Conservation (phyloP, 306 rosid species). For the Chamaecrista fasciculata region DNA sequence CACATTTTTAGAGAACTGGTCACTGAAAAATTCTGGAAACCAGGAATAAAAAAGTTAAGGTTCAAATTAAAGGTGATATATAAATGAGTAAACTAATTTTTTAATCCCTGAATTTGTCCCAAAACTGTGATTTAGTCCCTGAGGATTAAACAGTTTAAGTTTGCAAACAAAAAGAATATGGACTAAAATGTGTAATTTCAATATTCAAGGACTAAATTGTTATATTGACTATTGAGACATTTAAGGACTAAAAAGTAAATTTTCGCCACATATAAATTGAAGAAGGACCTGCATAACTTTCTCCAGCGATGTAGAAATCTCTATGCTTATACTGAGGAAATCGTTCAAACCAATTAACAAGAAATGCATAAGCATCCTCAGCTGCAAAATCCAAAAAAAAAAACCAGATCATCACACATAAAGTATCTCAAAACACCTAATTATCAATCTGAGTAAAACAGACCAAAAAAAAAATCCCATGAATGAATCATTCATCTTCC, state of each 20-base stretch:
- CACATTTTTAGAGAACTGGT: slow-evolving; percentile 12
- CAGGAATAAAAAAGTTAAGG: not conserved
- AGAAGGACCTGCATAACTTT: slow-evolving; percentile 91
- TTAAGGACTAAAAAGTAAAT: too few species aligned
- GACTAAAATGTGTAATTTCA: too few species aligned
- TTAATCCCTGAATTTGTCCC: too few species aligned
- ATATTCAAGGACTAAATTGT: too few species aligned
- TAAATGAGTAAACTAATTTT: too few species aligned
- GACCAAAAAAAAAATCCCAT: slow-evolving; percentile 11
- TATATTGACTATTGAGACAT: too few species aligned
- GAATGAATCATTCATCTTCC: slow-evolving; percentile 12
- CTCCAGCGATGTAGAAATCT: slow-evolving; percentile 92
- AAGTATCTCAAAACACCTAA: slow-evolving; percentile 6
- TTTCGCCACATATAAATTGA: too few species aligned
- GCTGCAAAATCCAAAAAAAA: slow-evolving; percentile 56
- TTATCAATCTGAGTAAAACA: slow-evolving; percentile 2
- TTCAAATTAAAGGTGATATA: not conserved
- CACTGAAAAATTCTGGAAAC: not conserved
- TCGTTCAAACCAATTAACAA: slow-evolving; percentile 90
- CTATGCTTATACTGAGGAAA: slow-evolving; percentile 91
- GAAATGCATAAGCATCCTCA: slow-evolving; percentile 78
- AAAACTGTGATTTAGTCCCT: too few species aligned
- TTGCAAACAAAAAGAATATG: too few species aligned
- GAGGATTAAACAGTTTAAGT: too few species aligned
- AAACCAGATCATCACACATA: slow-evolving; percentile 25